Conservation (phyloP, 2,329 filamentous ascomycete genomes). For the Gnomoniopsis smithogilvyi region DNA sequence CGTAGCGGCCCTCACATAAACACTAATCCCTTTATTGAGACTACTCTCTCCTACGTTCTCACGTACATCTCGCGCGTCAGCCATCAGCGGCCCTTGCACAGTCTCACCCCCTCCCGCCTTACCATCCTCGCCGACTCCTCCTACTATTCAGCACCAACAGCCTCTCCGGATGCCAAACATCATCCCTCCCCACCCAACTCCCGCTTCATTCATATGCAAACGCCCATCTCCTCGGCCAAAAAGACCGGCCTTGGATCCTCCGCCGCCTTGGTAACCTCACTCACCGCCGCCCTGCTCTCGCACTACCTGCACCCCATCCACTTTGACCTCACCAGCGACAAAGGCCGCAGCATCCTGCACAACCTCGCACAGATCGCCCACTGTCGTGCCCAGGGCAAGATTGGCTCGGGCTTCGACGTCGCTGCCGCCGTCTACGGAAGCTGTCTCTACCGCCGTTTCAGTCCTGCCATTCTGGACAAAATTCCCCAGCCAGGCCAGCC, state of each 20-base stretch:
- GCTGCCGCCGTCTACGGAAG: conserved; percentile 90
- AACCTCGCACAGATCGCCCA: conserved; percentile 93
- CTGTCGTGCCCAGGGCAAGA: conserved; percentile 94
- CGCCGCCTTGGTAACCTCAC: conserved; percentile 85
- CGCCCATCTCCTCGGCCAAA: conserved; percentile 74
- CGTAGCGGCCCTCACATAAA: conserved; percentile 42
- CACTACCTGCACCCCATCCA: conserved; percentile 62
- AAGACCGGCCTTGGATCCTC: conserved; percentile 97
- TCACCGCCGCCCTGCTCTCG: conserved; percentile 73
- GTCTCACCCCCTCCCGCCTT: conserved; percentile 67
- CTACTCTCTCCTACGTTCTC: conserved; percentile 80
- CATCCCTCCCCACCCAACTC: conserved; percentile 22
- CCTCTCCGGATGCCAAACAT: conserved; percentile 14
- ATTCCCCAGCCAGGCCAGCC: conserved; percentile 65
- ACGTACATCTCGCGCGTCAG: conserved; percentile 65
- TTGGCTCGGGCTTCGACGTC: conserved; percentile 94
- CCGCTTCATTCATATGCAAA: conserved; percentile 75
- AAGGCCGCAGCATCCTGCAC: conserved; percentile 66
- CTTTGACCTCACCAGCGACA: conserved; percentile 55
- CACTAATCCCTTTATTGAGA: conserved; percentile 86
- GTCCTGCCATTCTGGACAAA: conserved; percentile 65
- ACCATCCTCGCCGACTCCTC: conserved; percentile 92
- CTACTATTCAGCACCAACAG: conserved; percentile 78
- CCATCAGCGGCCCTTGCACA: conserved; percentile 35
- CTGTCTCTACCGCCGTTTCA: conserved; percentile 90